Base-by-base conservation (phyloP, 768 basidiomycete species). In the Boletus reticuloceps region DNA sequence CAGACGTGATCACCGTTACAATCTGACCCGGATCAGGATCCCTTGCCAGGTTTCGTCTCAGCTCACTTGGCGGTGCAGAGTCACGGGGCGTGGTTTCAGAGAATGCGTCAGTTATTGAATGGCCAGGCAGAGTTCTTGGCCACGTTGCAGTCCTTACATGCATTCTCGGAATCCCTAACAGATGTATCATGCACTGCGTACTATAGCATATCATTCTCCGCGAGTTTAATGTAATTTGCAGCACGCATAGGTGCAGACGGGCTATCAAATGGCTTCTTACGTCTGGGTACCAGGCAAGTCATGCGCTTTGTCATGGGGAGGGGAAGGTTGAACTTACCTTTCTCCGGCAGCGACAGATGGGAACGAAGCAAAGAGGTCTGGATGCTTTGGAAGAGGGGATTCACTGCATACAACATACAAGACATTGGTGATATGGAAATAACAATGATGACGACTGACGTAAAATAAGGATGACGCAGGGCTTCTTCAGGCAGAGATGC, bases 341-440 rank as follows among this genome's bases (percentile, higher is more conserved):
- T 99, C 97, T 37, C 97, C 97, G 17, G 95, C 96, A 22, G 97
- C 97, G 25, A 89, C 84, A 37, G 92, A 95, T 31, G 97, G 97
- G 72, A 98, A 99, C 3, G 93, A 95, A 2, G 90, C 83, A 73
- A 99, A 98, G 55, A 98, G 75, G 66, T 96, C 94, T 16, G 94
- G 91, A 69, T 98, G 95, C 68, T 99, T 98, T 0, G 97, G 97
- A 37, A 91, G 74, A 1, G 97, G 97, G 0, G 93, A 88, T 73
- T 98, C 97, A 6, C 94, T 97, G 58, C 7, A 42, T 32, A 29
- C 8, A 25, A 53, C 7, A 42, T 32, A 29, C 8, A 25, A 53
- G 47, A 12, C 43, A 38, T 55, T 32, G 54, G 46, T 31, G 36
- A 51, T 31, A 55, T 29, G 48, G 9, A 37, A 38, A 50, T 17